Conservation (phyloP, 139 green algal species). For the Chlorella vulgaris region DNA sequence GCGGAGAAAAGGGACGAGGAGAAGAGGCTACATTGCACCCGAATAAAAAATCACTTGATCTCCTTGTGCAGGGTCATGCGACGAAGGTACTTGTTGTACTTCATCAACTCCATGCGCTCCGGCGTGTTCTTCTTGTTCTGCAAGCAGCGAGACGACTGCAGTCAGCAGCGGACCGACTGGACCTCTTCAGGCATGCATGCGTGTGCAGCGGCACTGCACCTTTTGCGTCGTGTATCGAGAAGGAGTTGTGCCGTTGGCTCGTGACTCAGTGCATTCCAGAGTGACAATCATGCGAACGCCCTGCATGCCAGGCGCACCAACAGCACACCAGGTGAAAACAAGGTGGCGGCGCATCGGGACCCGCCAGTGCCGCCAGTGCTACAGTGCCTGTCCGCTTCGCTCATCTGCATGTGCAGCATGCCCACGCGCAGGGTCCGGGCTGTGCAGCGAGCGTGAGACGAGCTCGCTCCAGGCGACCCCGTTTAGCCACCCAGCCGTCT, state of each 20-base stretch:
- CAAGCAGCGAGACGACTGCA: neutral
- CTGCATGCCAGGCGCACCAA: constrained; percentile 31
- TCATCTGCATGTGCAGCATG: too few species aligned
- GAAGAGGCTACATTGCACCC: neutral
- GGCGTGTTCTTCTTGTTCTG: constrained; percentile 65
- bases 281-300: constrained; percentile 87
- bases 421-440: too few species aligned
- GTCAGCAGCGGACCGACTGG: too few species aligned
- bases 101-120: constrained; percentile 83
- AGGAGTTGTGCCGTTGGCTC: constrained; percentile 57
- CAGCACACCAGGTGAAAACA: neutral
- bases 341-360: too few species aligned
- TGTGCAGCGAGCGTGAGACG: too few species aligned
- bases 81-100: constrained; percentile 90
- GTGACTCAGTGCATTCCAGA: constrained; percentile 93
- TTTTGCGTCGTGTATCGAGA: constrained; percentile 88
- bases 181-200: too few species aligned
- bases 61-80: constrained; percentile 84
- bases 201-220: too few species aligned
- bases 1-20: neutral
- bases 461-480: too few species aligned
- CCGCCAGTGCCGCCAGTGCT: too few species aligned
- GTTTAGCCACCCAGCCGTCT: neutral
- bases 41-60: constrained; percentile 47
- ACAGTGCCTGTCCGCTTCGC: too few species aligned